Conservation (phyloP, 805 yeast genomes). For the Saturnispora serradocipensis region DNA sequence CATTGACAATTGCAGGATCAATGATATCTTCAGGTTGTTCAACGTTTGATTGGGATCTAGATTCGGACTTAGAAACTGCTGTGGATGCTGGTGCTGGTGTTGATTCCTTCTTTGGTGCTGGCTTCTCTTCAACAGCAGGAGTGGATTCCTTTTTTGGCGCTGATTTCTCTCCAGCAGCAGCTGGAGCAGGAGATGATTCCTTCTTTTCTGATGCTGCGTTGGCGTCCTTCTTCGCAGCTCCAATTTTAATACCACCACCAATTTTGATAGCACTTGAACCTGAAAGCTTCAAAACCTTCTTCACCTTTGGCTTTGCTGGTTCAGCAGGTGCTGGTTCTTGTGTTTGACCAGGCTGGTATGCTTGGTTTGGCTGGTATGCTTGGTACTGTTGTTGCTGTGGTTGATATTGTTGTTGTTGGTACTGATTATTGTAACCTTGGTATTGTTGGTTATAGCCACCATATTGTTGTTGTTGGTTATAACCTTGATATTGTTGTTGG, state of each 20-base stretch:
- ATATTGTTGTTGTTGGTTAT: neutral
- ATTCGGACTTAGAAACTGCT: conserved; percentile 15
- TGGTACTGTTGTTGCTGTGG: neutral
- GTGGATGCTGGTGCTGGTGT: conserved; percentile 6
- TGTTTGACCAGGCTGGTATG: conserved; percentile 15
- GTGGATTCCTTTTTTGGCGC: conserved; percentile 21
- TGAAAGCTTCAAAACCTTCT: conserved; percentile 59
- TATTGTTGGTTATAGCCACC: conserved; percentile 5
- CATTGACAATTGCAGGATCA: conserved; percentile 81
- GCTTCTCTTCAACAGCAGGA: conserved; percentile 11
- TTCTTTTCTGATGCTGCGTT: conserved; percentile 22
- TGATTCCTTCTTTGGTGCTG: conserved; percentile 9
- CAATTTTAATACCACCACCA: conserved; percentile 35
- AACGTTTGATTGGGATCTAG: conserved; percentile 21
- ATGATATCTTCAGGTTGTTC: conserved; percentile 75
- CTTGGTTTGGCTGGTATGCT: conserved; percentile 5
- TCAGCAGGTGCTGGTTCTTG: conserved; percentile 49
- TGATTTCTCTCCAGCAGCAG: conserved; percentile 22
- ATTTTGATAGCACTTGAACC: conserved; percentile 39
- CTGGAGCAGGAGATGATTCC: conserved; percentile 16
- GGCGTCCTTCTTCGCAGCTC: conserved; percentile 22
- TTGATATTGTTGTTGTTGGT: conserved; percentile 12
- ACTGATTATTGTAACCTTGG: conserved; percentile 6
- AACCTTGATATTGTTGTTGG: conserved; percentile 17
- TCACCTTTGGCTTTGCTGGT: conserved; percentile 37